Evolutionary conservation across 2,329 filamentous ascomycete genomes (phyloP).

Genomic region (Cucurbitaria berberidis): DNA sequence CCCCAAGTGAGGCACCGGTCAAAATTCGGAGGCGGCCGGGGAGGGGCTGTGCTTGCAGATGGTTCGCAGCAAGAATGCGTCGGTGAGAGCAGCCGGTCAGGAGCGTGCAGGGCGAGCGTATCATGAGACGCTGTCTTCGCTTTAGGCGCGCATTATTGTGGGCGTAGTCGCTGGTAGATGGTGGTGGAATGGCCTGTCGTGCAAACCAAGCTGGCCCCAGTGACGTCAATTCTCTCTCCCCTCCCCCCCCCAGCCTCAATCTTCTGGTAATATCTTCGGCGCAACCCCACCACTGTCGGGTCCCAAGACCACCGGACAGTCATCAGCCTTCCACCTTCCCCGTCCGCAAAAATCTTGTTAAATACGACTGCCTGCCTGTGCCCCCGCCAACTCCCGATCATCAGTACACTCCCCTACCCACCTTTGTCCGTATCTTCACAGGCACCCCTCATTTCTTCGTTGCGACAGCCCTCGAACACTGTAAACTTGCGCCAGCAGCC

Average conservation of each 20-base stretch:
- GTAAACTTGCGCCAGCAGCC: constrained; percentile 21
- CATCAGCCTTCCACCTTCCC: constrained; percentile 19
- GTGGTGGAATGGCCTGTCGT: neutral
- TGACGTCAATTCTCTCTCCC: constrained; percentile 15
- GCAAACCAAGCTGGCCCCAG: constrained; percentile 11
- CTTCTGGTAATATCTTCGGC: constrained; percentile 28
- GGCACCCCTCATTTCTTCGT: constrained; percentile 32
- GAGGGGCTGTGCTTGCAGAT: constrained; percentile 12
- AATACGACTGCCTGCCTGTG: constrained; percentile 26
- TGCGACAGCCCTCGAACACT: constrained; percentile 21
- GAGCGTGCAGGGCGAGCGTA: constrained; percentile 12
- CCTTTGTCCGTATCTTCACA: constrained; percentile 31
- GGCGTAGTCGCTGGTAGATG: constrained; percentile 10
- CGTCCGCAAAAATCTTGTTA: constrained; percentile 14
- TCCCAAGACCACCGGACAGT: constrained; percentile 27
- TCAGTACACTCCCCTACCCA: constrained; percentile 18
- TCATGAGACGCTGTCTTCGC: constrained; percentile 9
- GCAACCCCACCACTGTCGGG: constrained; percentile 18
- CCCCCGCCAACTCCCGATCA: constrained; percentile 19
- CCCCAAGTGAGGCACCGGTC: constrained; percentile 9
- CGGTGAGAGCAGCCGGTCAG: constrained; percentile 15
- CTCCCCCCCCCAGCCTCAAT: constrained; percentile 23
- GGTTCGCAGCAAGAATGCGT: constrained; percentile 9
- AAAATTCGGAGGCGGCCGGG: constrained; percentile 6
- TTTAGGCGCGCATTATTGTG: constrained; percentile 8